Evolutionary conservation across 225 moss, liverwort and hornwort species (phyloP).

Genomic region (Antitrichia curtipendula): DNA sequence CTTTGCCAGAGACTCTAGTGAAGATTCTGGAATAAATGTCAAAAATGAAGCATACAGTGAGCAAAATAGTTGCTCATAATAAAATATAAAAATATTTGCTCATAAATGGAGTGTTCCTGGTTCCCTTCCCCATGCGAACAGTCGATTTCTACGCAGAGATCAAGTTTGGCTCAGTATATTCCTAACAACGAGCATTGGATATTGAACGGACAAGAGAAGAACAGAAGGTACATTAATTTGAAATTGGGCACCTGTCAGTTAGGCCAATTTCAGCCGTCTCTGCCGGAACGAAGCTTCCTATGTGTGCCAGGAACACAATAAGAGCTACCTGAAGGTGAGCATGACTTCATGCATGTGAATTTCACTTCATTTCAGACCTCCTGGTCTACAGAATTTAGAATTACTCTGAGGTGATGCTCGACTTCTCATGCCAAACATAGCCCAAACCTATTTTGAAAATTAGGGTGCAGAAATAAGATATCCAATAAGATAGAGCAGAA

Average conservation of each 20-base stretch:
- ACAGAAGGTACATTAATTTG: neutral
- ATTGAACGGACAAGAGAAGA: neutral
- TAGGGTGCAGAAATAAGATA: no score
- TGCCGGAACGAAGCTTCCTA: conserved; percentile 96
- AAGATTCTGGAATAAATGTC: conserved; percentile 51
- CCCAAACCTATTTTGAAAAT: neutral
- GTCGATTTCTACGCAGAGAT: neutral
- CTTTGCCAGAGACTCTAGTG: conserved; percentile 73
- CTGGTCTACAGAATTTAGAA: neutral
- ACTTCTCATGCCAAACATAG: neutral
- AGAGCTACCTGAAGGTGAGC: conserved; percentile 58
- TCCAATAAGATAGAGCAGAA: neutral
- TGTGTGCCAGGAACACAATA: conserved; percentile 81
- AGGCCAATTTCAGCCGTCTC: conserved; percentile 70
- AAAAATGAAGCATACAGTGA: neutral
- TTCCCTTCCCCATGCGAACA: neutral
- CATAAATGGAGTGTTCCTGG: neutral
- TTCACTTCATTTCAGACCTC: neutral
- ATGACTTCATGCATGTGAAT: neutral
- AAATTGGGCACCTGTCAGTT: conserved; percentile 61
- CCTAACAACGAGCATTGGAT: neutral
- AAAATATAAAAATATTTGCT: no score
- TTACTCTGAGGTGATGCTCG: neutral
- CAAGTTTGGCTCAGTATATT: neutral
- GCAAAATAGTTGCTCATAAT: neutral